Percentiles rank a stretch among this genome's conserved stretches.
Conservation (phyloP, 2,329 filamentous ascomycete species). For the Gremmenia infestans region DNA sequence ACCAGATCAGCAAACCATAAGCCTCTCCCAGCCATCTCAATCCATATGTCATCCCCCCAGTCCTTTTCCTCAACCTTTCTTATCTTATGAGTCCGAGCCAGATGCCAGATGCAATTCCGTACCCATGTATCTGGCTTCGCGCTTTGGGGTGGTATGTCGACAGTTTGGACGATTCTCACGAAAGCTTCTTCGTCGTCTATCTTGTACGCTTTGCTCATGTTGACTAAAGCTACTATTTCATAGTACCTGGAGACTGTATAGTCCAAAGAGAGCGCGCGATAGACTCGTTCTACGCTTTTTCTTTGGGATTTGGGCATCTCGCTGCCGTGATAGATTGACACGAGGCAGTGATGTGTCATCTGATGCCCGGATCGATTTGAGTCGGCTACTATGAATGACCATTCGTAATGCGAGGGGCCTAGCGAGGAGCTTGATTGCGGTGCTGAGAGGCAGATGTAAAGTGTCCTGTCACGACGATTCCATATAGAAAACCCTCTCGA, state of each 20-base stretch:
- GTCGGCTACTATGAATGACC: background rate
- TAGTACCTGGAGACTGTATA: background rate
- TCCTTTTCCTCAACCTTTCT: background rate
- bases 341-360: background rate
- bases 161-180: background rate
- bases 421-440: background rate
- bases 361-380: background rate
- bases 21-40: background rate
- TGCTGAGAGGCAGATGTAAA: background rate
- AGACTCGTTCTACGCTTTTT: background rate
- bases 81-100: background rate
- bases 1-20: background rate
- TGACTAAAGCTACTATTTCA: background rate
- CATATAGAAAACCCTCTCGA: too few relatives aligned
- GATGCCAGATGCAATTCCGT: background rate
- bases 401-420: background rate
- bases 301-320: background rate
- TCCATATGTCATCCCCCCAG: background rate
- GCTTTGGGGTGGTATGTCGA: background rate
- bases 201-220: background rate
- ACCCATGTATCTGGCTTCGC: background rate
- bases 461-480: background rate
- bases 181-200: background rate
- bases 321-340: background rate
- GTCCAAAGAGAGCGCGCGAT: background rate